Conservation (phyloP, 306 rosid genomes). For the Trifolium subterraneum region DNA sequence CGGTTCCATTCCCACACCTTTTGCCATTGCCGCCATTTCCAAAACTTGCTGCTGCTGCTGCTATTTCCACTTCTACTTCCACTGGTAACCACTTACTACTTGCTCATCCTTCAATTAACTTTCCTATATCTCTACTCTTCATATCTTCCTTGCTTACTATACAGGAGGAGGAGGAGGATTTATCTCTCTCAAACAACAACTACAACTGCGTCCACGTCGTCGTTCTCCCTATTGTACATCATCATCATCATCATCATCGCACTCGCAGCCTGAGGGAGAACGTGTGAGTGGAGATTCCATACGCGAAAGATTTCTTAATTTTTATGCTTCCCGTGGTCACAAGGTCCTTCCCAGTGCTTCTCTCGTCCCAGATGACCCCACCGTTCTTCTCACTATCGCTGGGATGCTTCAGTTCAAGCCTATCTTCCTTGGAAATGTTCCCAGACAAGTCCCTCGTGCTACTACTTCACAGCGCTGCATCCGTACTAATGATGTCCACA, state of each 20-base stretch:
- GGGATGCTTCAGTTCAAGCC: constrained; percentile 99
- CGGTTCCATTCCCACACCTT: constrained; percentile 31
- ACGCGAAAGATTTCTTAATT: constrained; percentile 64
- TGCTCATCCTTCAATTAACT: background rate
- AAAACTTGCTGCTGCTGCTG: background rate
- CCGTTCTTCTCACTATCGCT: constrained; percentile 91
- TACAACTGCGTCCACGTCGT: background rate
- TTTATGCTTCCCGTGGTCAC: constrained; percentile 87
- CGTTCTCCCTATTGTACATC: constrained; percentile 52
- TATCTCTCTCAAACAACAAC: constrained; percentile 15
- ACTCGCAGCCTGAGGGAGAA: constrained; percentile 32
- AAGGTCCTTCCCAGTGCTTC: constrained; percentile 89
- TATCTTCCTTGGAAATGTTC: constrained; percentile 86
- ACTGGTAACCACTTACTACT: background rate
- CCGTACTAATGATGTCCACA: constrained; percentile 87
- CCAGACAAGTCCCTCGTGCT: constrained; percentile 74
- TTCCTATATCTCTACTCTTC: background rate
- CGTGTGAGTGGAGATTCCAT: constrained; percentile 76
- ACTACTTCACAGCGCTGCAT: constrained; percentile 90
- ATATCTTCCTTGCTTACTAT: no score
- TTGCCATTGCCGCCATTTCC: background rate
- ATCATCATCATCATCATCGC: constrained; percentile 23
- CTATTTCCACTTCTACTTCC: background rate
- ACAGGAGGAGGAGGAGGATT: constrained; percentile 21
- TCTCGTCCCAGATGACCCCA: constrained; percentile 91